phyloP scores from a whole-genome alignment of 495 filamentous ascomycete species.

The Poronia punctata region DNA sequence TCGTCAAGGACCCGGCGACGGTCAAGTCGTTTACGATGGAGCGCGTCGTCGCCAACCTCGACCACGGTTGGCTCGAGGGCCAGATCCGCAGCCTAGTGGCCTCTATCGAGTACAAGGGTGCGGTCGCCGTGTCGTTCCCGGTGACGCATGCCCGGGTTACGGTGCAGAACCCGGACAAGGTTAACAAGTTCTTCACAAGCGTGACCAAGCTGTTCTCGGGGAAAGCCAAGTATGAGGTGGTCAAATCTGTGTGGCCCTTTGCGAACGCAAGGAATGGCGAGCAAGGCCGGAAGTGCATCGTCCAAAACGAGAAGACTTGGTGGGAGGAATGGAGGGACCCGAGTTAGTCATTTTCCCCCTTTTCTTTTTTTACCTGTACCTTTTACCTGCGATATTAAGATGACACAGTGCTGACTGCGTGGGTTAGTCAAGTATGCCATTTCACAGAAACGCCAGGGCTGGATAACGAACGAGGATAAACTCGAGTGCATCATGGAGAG shows the following conservation, averaged over 20 bases:
- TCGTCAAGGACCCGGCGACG: constrained; percentile 36
- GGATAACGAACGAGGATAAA: constrained; percentile 47
- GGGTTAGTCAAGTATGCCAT: constrained; percentile 29
- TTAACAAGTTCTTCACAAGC: constrained; percentile 38
- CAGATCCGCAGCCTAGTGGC: constrained; percentile 42
- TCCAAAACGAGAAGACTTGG: constrained; percentile 49
- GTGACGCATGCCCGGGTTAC: constrained; percentile 42
- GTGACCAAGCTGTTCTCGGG: constrained; percentile 34
- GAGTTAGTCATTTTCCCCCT: too few relatives aligned
- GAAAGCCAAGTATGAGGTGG: constrained; percentile 43
- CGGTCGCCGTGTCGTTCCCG: constrained; percentile 43
- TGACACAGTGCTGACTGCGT: not conserved
- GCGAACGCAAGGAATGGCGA: constrained; percentile 34
- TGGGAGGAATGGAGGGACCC: constrained; percentile 45
- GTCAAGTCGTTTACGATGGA: constrained; percentile 46
- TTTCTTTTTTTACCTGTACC: not conserved
- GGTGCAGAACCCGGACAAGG: constrained; percentile 41
- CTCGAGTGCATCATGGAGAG: constrained; percentile 42
- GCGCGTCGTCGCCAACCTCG: constrained; percentile 43
- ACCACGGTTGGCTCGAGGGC: constrained; percentile 45
- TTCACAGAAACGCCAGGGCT: constrained; percentile 37
- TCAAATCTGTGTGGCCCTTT: constrained; percentile 44
- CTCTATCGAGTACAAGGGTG: constrained; percentile 38
- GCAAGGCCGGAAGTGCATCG: constrained; percentile 31
- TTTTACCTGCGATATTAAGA: not conserved